A percentile compares a stretch with the other conserved stretches of the same genome.
These are phyloP conservation scores for Colletotrichum somersetense DNA, from an alignment of 2,329 filamentous ascomycete species.

Conservation along the genomic window DNA sequence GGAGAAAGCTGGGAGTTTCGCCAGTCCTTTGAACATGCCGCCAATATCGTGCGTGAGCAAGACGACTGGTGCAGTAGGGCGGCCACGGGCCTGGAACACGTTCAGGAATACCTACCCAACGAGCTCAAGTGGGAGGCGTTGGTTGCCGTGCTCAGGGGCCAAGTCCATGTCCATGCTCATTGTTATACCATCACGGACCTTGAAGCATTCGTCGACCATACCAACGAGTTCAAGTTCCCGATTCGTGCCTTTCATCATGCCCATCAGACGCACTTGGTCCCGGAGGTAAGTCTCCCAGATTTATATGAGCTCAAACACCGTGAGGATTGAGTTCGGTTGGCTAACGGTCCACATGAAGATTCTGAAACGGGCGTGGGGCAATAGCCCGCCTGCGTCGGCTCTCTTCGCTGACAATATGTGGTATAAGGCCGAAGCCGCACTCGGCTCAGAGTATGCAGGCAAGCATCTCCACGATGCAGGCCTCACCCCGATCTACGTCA, in stretches of 20 bases:
- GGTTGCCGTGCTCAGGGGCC: conserved; percentile 72
- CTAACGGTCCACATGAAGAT: conserved; percentile 51
- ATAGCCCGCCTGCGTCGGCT: conserved; percentile 66
- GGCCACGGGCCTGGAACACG: conserved; percentile 61
- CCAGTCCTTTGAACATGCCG: conserved; percentile 74
- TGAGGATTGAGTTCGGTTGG: no score
- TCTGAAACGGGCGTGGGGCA: conserved; percentile 68
- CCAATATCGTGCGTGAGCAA: conserved; percentile 67
- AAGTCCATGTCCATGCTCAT: conserved; percentile 78
- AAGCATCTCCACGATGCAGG: conserved; percentile 75
- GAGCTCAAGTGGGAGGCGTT: conserved; percentile 74
- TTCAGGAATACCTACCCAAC: conserved; percentile 70
- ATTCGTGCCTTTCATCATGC: conserved; percentile 78
- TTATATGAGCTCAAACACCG: not conserved
- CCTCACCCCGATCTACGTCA: conserved; percentile 75
- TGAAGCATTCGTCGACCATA: conserved; percentile 77
- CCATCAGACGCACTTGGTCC: conserved; percentile 74
- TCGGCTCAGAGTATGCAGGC: conserved; percentile 74
- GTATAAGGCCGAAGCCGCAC: conserved; percentile 77
- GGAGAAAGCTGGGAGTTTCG: conserved; percentile 79
- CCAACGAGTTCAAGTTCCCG: conserved; percentile 77
- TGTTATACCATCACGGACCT: conserved; percentile 79
- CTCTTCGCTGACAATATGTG: conserved; percentile 80
- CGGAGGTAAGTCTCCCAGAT: conserved; percentile 61
- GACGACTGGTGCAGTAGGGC: conserved; percentile 77